phyloP scores from a whole-genome alignment of 257 asterid species.

The Penstemon newberryi region DNA sequence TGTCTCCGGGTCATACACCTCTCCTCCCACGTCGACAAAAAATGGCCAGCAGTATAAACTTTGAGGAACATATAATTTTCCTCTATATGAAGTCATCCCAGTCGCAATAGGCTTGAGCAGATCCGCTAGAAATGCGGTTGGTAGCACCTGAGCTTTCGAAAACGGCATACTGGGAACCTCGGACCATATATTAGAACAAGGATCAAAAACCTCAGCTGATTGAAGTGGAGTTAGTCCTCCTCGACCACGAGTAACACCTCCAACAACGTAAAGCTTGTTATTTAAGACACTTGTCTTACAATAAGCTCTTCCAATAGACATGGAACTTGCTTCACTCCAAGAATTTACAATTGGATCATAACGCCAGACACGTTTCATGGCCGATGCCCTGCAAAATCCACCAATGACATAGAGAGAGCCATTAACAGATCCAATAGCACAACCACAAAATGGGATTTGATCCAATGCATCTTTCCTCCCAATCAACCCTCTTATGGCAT shows the following conservation, averaged over 20 bases:
- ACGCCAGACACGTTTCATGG: conserved; percentile 63
- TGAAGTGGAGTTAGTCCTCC: conserved; percentile 82
- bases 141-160: conserved; percentile 77
- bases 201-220: conserved; percentile 89
- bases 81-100: conserved; percentile 79
- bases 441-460: conserved; percentile 79
- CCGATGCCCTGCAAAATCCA: conserved; percentile 69
- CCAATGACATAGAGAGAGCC: conserved; percentile 81
- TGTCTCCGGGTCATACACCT: conserved; percentile 84
- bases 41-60: conserved; percentile 93
- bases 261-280: conserved; percentile 78
- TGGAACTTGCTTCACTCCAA: conserved; percentile 74
- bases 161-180: conserved; percentile 92
- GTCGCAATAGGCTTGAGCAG: conserved; percentile 92
- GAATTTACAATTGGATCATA: conserved; percentile 65
- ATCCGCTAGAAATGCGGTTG: conserved; percentile 88
- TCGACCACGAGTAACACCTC: conserved; percentile 81
- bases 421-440: conserved; percentile 75
- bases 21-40: conserved; percentile 96
- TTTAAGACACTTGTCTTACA: conserved; percentile 75
- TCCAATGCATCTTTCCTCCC: conserved; percentile 60
- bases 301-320: conserved; percentile 80
- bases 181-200: conserved; percentile 65
- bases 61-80: conserved; percentile 87
- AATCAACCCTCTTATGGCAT: conserved; percentile 66